These are phyloP conservation scores for Wickerhamomyces ciferrii DNA, from an alignment of 805 yeast species.

Conservation along the genomic window DNA sequence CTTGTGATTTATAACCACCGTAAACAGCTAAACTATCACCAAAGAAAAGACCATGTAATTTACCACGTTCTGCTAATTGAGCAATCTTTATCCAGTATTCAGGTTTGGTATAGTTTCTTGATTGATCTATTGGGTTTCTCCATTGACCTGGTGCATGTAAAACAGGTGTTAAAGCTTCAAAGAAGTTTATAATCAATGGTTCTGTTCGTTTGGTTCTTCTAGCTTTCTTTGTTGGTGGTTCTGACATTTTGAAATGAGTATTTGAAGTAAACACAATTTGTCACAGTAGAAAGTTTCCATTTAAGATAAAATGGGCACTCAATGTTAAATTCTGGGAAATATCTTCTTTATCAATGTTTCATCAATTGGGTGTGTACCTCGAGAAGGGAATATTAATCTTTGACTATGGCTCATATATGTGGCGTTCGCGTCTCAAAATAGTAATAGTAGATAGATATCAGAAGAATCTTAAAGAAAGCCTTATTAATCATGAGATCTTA, in stretches of 20 bases:
- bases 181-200: slow-evolving; percentile 1
- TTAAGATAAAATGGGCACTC: too few relatives aligned
- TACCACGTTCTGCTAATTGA: background rate
- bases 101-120: background rate
- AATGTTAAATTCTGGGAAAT: too few relatives aligned
- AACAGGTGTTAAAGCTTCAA: slow-evolving; percentile 1
- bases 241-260: background rate
- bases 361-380: too few relatives aligned
- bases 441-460: too few relatives aligned
- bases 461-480: too few relatives aligned
- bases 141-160: background rate
- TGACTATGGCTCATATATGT: too few relatives aligned
- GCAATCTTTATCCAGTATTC: background rate
- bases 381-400: too few relatives aligned
- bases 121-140: background rate
- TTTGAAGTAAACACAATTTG: too few relatives aligned
- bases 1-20: slow-evolving; percentile 24
- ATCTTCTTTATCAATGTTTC: too few relatives aligned
- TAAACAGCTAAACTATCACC: slow-evolving; percentile 32
- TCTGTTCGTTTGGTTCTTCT: background rate
- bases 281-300: too few relatives aligned
- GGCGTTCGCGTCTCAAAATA: too few relatives aligned
- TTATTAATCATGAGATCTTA: too few relatives aligned
- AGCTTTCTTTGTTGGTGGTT: slow-evolving; percentile 9
- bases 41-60: slow-evolving; percentile 26